Base-by-base conservation (phyloP, 805 yeast species). In the Scheffersomyces lignosus region DNA sequence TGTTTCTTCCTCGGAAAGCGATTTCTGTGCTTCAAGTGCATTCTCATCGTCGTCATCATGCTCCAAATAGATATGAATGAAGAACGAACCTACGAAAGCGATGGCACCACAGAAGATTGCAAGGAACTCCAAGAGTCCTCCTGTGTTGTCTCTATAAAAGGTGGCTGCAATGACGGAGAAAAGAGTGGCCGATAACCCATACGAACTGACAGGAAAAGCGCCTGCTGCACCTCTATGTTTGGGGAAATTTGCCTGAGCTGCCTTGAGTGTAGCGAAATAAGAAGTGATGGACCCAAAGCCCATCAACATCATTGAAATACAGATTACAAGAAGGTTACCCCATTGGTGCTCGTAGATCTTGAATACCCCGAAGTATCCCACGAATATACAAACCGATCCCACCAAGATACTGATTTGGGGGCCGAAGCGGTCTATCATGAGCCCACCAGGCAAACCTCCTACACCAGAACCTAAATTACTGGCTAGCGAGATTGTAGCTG, bases 361-460 rank as follows among this genome's bases (percentile, higher is more conserved):
- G 48, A 74, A 69, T 24, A 84, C 59, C 0, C 73, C 60, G 15
- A 64, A 63, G 51, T 81, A 84, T 0, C 87, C 87, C 0, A 56
- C 27, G 31, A 78, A 74, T 6, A 81, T 76, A 15, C 73, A 59
- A 1, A 73, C 3, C 0, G 86, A 73, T 0, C 90, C 91, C 4
- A 77, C 29, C 1, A 75, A 50, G 14, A 77, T 68, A 1, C 87
- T 74, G 3, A 54, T 29, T 30, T 64, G 71, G 0, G 87, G 81
- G 0, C 87, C 87, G 29, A 62, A 64, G 25, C 54, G 62, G 52
- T 85, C 93, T 14, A 83, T 82, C 17, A 83, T 51, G 16, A 81
- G 52, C 0, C 95, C 95, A 0, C 84, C 89, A 0, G 83, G 75
- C 18, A 83, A 64, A 0, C 91, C 91, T 17, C 88, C 82, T 7